Evolutionary conservation across 2,329 filamentous ascomycete genomes (phyloP), one percentile per base, ranked within the genome.

Genomic region (Trichoderma pleuroti): DNA sequence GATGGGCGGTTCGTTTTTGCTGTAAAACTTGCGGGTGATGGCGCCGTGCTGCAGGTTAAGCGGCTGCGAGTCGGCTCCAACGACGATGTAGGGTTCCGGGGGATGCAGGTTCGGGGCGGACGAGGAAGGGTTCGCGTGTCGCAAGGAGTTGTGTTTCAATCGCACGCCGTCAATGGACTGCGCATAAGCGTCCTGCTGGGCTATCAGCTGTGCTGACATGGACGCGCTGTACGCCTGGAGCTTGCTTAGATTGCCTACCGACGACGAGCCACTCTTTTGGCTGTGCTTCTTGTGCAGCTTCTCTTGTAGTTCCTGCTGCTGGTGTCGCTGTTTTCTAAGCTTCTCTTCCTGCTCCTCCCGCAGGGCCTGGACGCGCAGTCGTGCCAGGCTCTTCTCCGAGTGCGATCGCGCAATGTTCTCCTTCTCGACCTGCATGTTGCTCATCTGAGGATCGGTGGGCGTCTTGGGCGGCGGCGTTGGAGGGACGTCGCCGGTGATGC

Each of bases 1-100:
- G 74, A 98, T 95, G 12, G 92, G 91, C 24, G 96, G 95, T 18
- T 93, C 90, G 64, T 90, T 88, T 79, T 96, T 97, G 74, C 92
- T 95, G 83, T 96, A 97, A 82, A 99, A 99, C 77, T 96, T 96
- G 75, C 94, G 90, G 21, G 93, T 93, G 74, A 98, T 93, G 74
- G 93, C 92, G 73, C 90, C 90, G 78, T 96, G 92, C 79, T 98
- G 94, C 39, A 93, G 82, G 72, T 91, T 89, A 70, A 93, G 84
- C 26, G 91, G 90, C 75, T 93, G 90, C 34, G 89, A 90, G 78
- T 93, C 88, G 59, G 88, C 87, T n/a, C 90, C 88, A 69, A 91
- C 86, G 59, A 91, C 82, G 66, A 90, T 83, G 76, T 89, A 88
- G 18, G 88, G 88, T 72, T 71, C 71, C 10, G 71, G 68, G 9